Evolutionary conservation across 2,329 filamentous ascomycete species (phyloP), one percentile per base, ranked within the genome.

Genomic region (Beauveria rudraprayagi): DNA sequence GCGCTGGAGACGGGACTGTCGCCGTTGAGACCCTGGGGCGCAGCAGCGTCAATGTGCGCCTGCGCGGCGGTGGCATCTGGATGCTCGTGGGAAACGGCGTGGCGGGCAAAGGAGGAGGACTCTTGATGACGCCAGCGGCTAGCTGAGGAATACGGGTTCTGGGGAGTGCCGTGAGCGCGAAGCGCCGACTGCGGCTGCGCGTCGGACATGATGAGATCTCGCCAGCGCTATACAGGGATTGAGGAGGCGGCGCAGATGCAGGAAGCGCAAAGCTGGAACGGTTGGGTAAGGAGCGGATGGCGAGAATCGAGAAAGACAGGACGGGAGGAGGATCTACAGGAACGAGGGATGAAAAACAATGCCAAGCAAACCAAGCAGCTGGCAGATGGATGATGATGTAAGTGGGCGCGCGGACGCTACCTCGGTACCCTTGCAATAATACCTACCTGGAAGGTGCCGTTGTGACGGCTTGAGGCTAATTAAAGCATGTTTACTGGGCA

Each of bases 51-150:
- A 61, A 47, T 66, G 65, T 28, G 59, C 48, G 51, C 59, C 47
- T 50, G 70, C 37, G 74, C 75, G 44, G 75, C 76, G n/a, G 80
- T 69, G 60, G 81, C 73, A 63, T 86, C 77, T 40, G 83, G 82
- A 64, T 75, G 76, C 68, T 76, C 78, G 63, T 74, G 72, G 61
- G 67, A 73, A 11, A 67, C 66, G 40, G 81, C 82, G 68, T 80
- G 74, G 56, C 77, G 77, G 55, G 78, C 77, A 68, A 78, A 87
- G 40, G 82, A 76, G 14, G 76, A 75, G 1, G 84, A 87, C 69
- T 88, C 85, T 69, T 86, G 82, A 68, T 87, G 85, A 60, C 84
- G 80, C 85, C 85, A 87, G 66, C 76, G 76, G 68, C 75, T 85
- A 46, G 78, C 67, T 9, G 84, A 87, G 43, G 80, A 79, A 68